Base-by-base conservation (phyloP, 441 rosid genomes). In the Arabidopsis hybrid region DNA sequence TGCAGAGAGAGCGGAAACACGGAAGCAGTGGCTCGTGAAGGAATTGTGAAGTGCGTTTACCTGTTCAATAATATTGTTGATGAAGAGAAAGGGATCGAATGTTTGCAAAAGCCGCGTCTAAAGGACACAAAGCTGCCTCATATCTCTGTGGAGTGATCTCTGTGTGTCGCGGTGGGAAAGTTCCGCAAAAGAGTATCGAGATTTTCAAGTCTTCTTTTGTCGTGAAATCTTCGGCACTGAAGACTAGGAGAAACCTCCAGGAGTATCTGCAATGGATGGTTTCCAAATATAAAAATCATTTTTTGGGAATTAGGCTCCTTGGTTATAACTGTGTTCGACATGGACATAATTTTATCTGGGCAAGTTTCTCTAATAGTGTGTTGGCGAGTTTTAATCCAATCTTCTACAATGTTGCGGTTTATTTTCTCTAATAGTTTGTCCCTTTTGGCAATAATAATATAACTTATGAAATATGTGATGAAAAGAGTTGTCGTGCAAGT, bases 401-500 rank as follows among this genome's bases (percentile, higher is more conserved):
- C 1, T 46, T 49, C 26, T 49, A 8, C 53, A 17, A 49, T 42
- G 4, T n/a, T 13, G 47, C 47, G 7, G 7, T 43, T 39, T 39
- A 5, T 43, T 42, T 42, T 11, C 7, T 42, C 14, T 42, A 42
- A 5, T 43, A 45, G 16, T 45, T 45, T 45, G 3, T 45, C 47
- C 6, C 10, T 62, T 31, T 8, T n/a, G 36, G 17, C 4, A 21
- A 21, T 21, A 12, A 6, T 36, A 39, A 38, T 21, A 21, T 17
- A 60, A 14, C 7, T 62, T 1, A 31, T 51, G n/a, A 10, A 47
- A 63, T 21, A 17, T 63, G 39, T 36, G 47, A 21, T 16, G 9
- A 67, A 21, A 60, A 60, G 58, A 60, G 69, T 34, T 60, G 40
- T 52, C 18, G 58, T 60, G 65, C 34, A 52, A 52, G 14, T 52